Conservation (phyloP, 2,329 filamentous ascomycete genomes). For the Ophiostoma sp. region DNA sequence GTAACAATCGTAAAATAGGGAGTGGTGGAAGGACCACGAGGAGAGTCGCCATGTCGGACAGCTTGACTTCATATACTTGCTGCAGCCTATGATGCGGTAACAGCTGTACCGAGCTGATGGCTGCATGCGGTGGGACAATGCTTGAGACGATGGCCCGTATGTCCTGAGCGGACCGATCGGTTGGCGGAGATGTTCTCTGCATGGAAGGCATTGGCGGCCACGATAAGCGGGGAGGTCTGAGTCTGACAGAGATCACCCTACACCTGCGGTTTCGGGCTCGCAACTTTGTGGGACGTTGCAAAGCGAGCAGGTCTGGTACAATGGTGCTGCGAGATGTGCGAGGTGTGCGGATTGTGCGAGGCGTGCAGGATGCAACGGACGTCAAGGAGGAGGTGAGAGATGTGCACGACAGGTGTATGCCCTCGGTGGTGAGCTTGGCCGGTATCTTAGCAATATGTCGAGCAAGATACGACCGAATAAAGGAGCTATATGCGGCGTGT, state of each 20-base stretch:
- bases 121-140: conserved; percentile 35
- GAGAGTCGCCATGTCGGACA: conserved; percentile 45
- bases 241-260: conserved; percentile 27
- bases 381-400: neutral
- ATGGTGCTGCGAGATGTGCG: conserved; percentile 13
- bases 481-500: neutral
- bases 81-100: conserved; percentile 40
- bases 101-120: conserved; percentile 38
- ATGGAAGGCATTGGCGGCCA: conserved; percentile 35
- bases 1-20: conserved; percentile 46
- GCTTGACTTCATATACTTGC: conserved; percentile 45
- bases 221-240: conserved; percentile 12
- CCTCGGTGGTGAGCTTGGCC: neutral
- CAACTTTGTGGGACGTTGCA: conserved; percentile 29
- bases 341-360: conserved; percentile 3
- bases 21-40: conserved; percentile 47
- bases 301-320: conserved; percentile 16
- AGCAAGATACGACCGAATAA: neutral
- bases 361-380: neutral
- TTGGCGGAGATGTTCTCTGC: conserved; percentile 36
- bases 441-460: neutral
- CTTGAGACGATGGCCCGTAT: conserved; percentile 41
- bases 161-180: conserved; percentile 32
- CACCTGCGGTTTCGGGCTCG: conserved; percentile 23
- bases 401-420: conserved; percentile 3